Evolutionary conservation across 2,329 filamentous ascomycete species (phyloP).

Genomic region (Trichophyton mentagrophytes): DNA sequence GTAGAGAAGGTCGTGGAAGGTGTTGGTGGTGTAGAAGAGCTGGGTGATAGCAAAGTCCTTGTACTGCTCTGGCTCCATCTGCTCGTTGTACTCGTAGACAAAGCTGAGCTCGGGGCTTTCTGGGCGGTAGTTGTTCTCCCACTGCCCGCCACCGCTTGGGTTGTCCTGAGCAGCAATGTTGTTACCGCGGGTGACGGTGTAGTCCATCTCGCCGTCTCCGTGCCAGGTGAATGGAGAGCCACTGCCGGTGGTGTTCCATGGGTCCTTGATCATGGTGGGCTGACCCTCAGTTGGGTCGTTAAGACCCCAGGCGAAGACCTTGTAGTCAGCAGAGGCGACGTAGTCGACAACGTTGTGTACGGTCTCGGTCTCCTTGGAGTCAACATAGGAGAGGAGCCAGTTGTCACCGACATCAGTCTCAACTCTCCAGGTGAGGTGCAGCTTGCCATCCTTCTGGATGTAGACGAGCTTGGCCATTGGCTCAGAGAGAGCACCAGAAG

Average conservation of each 20-base stretch:
- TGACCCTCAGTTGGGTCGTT: slow-evolving; percentile 12
- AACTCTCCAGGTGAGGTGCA: slow-evolving; percentile 11
- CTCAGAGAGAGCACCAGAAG: slow-evolving; percentile 10
- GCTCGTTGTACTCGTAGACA: slow-evolving; percentile 8
- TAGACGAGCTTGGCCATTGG: slow-evolving; percentile 10
- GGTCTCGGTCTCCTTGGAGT: slow-evolving; percentile 10
- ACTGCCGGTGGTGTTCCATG: slow-evolving; percentile 7
- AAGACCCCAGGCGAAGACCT: slow-evolving; percentile 10
- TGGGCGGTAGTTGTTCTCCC: slow-evolving; percentile 13
- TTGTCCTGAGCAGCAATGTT: slow-evolving; percentile 11
- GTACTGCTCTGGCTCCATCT: slow-evolving; percentile 6
- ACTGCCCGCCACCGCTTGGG: slow-evolving; percentile 7
- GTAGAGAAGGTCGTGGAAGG: slow-evolving; percentile 10
- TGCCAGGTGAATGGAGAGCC: slow-evolving; percentile 10
- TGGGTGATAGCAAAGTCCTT: slow-evolving; percentile 11
- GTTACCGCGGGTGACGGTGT: slow-evolving; percentile 10
- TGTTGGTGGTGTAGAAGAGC: slow-evolving; percentile 11
- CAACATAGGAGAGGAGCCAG: slow-evolving; percentile 12
- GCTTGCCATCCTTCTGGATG: slow-evolving; percentile 9
- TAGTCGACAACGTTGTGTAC: slow-evolving; percentile 11
- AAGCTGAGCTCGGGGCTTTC: slow-evolving; percentile 7
- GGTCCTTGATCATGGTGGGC: slow-evolving; percentile 7
- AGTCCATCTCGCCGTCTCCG: slow-evolving; percentile 6
- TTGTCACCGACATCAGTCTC: slow-evolving; percentile 13
- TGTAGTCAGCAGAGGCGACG: slow-evolving; percentile 9